Evolutionary conservation across 2,329 filamentous ascomycete species (phyloP), one percentile per base, ranked within the genome.

Genomic region (Ophiocordyceps australis): DNA sequence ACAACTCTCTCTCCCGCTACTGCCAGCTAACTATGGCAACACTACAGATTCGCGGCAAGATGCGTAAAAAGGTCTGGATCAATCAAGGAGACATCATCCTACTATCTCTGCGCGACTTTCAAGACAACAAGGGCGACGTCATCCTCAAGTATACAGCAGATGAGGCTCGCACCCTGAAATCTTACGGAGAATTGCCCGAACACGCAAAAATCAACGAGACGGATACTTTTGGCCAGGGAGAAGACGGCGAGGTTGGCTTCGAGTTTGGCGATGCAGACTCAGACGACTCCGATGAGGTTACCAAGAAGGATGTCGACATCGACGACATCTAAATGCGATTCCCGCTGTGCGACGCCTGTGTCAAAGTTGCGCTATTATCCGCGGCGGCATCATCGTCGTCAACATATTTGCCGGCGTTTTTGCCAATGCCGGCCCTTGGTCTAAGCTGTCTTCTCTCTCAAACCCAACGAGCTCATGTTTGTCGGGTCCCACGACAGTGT

Each of bases 181-280:
- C 83, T 34, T 95, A 95, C 56, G 89, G 89, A 54, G 89, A 98
- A 58, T 66, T 98, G 32, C 89, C 89, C 40, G 89, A 95, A 61
- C 79, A 73, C 46, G 89, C 89, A 52, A 95, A 95, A 77, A 98
- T 98, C 72, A 98, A 98, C 72, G 89, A 98, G 71, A 93, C 83
- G 37, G 89, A 95, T 56, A 92, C 82, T 24, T 92, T 77, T 47
- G 72, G 81, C 46, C 80, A 85, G 55, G 80, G 85, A 53, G 85
- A 83, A 54, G 78, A 92, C 52, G 86, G 89, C 55, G 82, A 93
- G 47, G 82, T 79, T 60, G 89, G 89, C 59, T 93, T 98, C 65
- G 89, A 95, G 62, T 95, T 95, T 63, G 89, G 91, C 59, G 85
- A 95, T 54, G 86, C 93, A 55, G 75, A 79, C 45, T 67, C 62